Conservation (phyloP, 2,329 filamentous ascomycete species). For the Diaporthe eres region DNA sequence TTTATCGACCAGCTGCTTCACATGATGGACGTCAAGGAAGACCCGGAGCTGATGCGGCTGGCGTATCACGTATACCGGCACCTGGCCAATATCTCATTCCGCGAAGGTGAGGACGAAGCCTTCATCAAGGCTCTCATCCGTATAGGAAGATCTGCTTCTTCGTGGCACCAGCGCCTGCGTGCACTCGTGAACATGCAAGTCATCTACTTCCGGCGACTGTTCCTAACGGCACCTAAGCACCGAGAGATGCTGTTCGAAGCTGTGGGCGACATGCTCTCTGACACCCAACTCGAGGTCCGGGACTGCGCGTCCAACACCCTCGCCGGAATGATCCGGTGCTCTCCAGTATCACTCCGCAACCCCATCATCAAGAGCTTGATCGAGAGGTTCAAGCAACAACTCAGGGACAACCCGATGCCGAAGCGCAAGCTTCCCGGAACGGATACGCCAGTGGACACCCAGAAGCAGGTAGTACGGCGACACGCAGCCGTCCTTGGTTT, state of each 20-base stretch:
- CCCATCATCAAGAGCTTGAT: slow-evolving; percentile 83
- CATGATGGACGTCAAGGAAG: slow-evolving; percentile 99
- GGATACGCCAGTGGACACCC: slow-evolving; percentile 78
- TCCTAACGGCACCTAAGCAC: slow-evolving; percentile 82
- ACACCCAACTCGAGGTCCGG: slow-evolving; percentile 92
- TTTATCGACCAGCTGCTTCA: slow-evolving; percentile 95
- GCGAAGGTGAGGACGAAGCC: slow-evolving; percentile 83
- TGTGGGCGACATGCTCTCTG: slow-evolving; percentile 95
- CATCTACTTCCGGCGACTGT: slow-evolving; percentile 96
- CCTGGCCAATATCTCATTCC: slow-evolving; percentile 94
- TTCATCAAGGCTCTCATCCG: slow-evolving; percentile 90
- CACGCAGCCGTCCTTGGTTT: slow-evolving; percentile 94
- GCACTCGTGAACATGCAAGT: slow-evolving; percentile 99
- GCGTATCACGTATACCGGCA: slow-evolving; percentile 98
- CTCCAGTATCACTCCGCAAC: slow-evolving; percentile 83
- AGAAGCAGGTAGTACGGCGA: slow-evolving; percentile 83
- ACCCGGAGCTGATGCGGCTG: slow-evolving; percentile 92
- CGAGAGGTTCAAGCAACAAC: slow-evolving; percentile 81
- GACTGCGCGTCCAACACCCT: slow-evolving; percentile 93
- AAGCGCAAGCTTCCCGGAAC: slow-evolving; percentile 77
- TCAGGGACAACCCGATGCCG: slow-evolving; percentile 89
- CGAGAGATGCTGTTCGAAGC: slow-evolving; percentile 88
- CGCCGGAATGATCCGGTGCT: slow-evolving; percentile 98
- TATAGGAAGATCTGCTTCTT: slow-evolving; percentile 85
- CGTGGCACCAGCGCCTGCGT: slow-evolving; percentile 95